Percentiles rank a stretch among this genome's conserved stretches.
These are phyloP conservation scores for Darksidea phi DNA, from an alignment of 495 filamentous ascomycete genomes.

Conservation along the genomic window DNA sequence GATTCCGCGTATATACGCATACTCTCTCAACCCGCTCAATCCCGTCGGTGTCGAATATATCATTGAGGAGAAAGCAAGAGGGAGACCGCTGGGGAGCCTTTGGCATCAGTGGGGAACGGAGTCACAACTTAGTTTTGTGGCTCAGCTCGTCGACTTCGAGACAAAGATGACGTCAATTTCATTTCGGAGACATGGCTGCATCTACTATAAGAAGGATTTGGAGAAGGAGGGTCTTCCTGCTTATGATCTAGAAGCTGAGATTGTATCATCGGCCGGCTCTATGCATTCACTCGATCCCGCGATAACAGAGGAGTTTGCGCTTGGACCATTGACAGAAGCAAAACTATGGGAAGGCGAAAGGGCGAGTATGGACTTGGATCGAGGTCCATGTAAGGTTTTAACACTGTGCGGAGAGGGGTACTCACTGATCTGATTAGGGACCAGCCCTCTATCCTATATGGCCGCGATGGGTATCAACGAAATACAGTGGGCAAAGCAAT, in stretches of 20 bases:
- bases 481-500: conserved; percentile 7
- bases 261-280: not conserved
- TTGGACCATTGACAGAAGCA: conserved; percentile 7
- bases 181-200: conserved; percentile 46
- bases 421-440: conserved; percentile 8
- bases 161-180: conserved; percentile 40
- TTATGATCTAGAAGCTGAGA: conserved; percentile 8
- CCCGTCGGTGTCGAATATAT: conserved; percentile 21
- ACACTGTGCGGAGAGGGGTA: not conserved
- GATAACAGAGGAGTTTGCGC: not conserved
- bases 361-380: conserved; percentile 11
- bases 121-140: conserved; percentile 40
- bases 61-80: conserved; percentile 17
- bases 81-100: conserved; percentile 4
- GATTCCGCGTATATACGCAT: conserved; percentile 8
- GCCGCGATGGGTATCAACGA: conserved; percentile 11
- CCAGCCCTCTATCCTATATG: conserved; percentile 11
- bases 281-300: not conserved
- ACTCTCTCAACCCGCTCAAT: conserved; percentile 10
- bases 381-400: conserved; percentile 12
- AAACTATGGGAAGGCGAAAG: conserved; percentile 8
- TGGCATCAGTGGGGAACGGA: conserved; percentile 37
- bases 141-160: conserved; percentile 46
- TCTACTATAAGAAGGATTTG: conserved; percentile 48
- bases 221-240: conserved; percentile 7